Evolutionary conservation across 1,139 yeast genomes (phyloP), one percentile per base, ranked within the genome.

Genomic region (Geotrichum carabidarum): DNA sequence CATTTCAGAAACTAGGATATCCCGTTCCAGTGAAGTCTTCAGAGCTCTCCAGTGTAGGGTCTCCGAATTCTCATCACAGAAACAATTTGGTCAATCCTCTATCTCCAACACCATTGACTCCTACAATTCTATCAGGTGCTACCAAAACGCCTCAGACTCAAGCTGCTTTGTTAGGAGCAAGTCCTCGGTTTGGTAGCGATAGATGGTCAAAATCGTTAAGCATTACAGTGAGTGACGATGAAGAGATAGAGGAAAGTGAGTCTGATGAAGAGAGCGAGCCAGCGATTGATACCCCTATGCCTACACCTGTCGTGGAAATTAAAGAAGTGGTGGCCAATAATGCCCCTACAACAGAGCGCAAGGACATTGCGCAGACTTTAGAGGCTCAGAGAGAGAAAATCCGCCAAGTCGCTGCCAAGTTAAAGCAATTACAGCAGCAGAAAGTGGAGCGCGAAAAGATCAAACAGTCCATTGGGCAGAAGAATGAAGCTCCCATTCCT

Each of bases 111-210:
- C 12, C 12, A 8, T 27, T 11, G 30, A 27, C 44, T 17, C 44
- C 44, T 15, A 12, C 27, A 15, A 14, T 9, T 15, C 7, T 17
- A 12, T 15, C 17, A 34, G 22, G 12, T 18, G 12, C 35, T 12
- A 15, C 49, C 27, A 36, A 45, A 35, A 32, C 49, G 15, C 8
- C 15, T 1, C 22, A 44, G n/a, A 8, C 47, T 12, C 34, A 43
- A n/a, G 1, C n/a, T 8, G 27, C 40, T 11, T 22, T 5, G 3
- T 22, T 22, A 22, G 4, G 3, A 5, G 27, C 27, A 22, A 22
- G 27, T 22, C 45, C 50, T 31, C 27, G 51, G 14, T 53, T 53
- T 48, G 56, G 56, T 14, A 50, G 50, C 31, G 56, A 53, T 35
- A 42, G 56, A 34, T 53, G 51, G 55, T 52, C 56, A 15, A 44